Conservation (phyloP, 257 asterid genomes). For the Solanum chmielewskii region DNA sequence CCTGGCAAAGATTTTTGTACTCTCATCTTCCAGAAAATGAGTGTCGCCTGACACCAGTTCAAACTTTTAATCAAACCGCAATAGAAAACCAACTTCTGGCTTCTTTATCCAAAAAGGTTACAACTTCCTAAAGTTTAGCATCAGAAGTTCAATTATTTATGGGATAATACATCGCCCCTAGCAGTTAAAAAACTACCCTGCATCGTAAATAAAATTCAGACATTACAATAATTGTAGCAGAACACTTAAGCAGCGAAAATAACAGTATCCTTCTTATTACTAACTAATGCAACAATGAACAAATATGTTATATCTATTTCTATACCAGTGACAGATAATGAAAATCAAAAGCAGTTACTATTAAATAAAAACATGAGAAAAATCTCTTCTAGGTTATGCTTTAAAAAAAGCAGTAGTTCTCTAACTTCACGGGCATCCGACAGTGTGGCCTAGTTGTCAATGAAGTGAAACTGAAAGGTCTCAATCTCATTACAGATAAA, state of each 20-base stretch:
- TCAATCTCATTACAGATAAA: neutral
- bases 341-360: neutral
- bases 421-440: neutral
- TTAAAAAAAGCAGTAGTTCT: neutral
- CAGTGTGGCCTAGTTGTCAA: neutral
- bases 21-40: slow-evolving; percentile 64
- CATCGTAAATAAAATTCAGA: neutral
- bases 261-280: neutral
- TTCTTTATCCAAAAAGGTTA: neutral
- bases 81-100: neutral
- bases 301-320: neutral
- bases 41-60: slow-evolving; percentile 34
- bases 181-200: neutral
- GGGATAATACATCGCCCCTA: neutral
- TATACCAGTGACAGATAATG: neutral
- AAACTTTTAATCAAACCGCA: neutral
- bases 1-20: slow-evolving; percentile 62
- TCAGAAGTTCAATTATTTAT: neutral
- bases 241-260: neutral
- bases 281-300: neutral
- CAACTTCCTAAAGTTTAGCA: neutral
- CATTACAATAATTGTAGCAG: neutral
- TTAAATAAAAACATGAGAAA: neutral
- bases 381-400: neutral
- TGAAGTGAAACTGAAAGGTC: neutral